Evolutionary conservation across 2,329 filamentous ascomycete genomes (phyloP), one percentile per base, ranked within the genome.

Genomic region (Alternaria burnsii): DNA sequence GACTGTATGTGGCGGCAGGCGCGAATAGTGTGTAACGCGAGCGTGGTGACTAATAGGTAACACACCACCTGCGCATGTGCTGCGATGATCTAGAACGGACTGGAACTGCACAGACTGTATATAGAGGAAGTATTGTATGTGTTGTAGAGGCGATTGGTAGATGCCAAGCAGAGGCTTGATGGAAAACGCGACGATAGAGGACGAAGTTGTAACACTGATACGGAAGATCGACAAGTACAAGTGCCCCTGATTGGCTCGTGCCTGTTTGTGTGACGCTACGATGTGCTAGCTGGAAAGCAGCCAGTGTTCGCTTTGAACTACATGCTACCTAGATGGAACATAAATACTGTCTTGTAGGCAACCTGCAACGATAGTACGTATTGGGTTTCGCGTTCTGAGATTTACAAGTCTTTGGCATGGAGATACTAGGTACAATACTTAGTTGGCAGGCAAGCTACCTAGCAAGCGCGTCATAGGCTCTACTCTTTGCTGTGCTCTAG

Each of bases 241-340:
- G 32, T n/a, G n/a, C 22, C 40, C 22, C 24, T 60, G 58, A 57
- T 52, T 60, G 53, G 54, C 22, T 28, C 24, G 14, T 34, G 26
- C 28, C 38, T 30, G 12, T 10, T 11, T 55, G 2, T 55, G 51
- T 43, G 56, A 55, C 42, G 16, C 34, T 41, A 44, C 52, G 48
- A 42, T 41, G 20, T n/a, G 40, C 22, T 38, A 36, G 40, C 38
- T 44, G 8, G n/a, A 41, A 40, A 36, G 30, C 32, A 53, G 48
- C 43, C 28, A 46, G 18, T 26, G 32, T 20, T 34, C 14, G n/a
- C 22, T 12, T 8, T 46, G 18, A 34, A 54, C 30, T 22, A 22
- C 32, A 38, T 36, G 2, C 1, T 22, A 50, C 20, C 20, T 38
- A 11, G 30, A 58, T 26, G 28, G 32, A 20, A 22, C 16, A 12